Base-by-base conservation (phyloP, 169 alveolate genomes). In the Plasmodium sp. region DNA sequence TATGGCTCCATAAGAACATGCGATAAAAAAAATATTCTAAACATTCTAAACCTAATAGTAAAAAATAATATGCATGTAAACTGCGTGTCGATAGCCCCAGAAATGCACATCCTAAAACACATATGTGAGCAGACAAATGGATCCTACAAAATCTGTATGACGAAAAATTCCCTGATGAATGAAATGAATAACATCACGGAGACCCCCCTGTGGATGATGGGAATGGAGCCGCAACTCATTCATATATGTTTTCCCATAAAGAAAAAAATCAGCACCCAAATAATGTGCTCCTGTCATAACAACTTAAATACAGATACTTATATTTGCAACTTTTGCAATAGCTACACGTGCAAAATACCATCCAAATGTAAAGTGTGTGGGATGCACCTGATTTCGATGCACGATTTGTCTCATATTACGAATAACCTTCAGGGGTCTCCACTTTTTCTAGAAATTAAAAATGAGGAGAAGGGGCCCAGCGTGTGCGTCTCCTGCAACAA, bases 1-100 rank as follows among this genome's bases (percentile, higher is more conserved):
- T 96, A 95, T 95, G 97, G 97, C 1, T 95, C 98, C 5, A 96
- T 94, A 58, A 96, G 95, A 81, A 96, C 98, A 58, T 95, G 95
- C 41, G 98, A 96, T 86, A 90, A 81, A 48, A 79, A 81, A 14
- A 90, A 90, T n/a, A 90, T 90, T 58, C 73, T 90, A 81, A 79
- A 90, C 10, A 43, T 71, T 7, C 36, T 81, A 71, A 90, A 90
- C n/a, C 83, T 71, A 36, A 45, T 90, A 90, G 45, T 80, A 18
- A 90, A 90, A 81, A 90, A 81, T 67, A 90, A 90, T 27, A 90
- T 90, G 5, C 74, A 90, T 81, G 94, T 90, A 67, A 90, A 90
- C 72, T 90, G 94, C 58, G 83, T 90, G 18, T 90, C 94, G 10
- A 90, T 90, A 10, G 92, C 94, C 27, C 94, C 94, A n/a, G 94